Percentiles rank a stretch among this genome's conserved stretches.
Conservation (phyloP, 441 rosid genomes). For the Biscutella laevigata region DNA sequence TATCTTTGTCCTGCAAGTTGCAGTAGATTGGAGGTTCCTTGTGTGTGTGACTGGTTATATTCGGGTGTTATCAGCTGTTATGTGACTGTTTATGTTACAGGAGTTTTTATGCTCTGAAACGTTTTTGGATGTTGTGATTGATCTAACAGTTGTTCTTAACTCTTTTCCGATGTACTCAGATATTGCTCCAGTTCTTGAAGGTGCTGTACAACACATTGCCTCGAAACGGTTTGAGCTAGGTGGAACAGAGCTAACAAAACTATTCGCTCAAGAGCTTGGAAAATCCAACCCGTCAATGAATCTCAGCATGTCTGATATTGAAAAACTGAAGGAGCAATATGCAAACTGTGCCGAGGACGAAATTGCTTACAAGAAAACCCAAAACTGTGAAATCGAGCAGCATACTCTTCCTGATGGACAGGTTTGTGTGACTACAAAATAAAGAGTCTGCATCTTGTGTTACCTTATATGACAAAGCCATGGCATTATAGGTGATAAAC, state of each 20-base stretch:
- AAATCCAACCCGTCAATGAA: slow-evolving; percentile 64
- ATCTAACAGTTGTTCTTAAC: slow-evolving; percentile 8
- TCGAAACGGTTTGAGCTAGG: slow-evolving; percentile 90
- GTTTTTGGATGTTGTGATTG: background rate
- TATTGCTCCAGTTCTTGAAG: slow-evolving; percentile 96
- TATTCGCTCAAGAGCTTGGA: slow-evolving; percentile 67
- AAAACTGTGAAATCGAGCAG: slow-evolving; percentile 46
- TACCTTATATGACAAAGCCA: background rate
- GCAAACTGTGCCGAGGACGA: slow-evolving; percentile 82
- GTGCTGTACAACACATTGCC: slow-evolving; percentile 97
- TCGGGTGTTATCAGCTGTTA: slow-evolving; percentile 4
- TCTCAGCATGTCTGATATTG: slow-evolving; percentile 58
- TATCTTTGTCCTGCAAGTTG: background rate
- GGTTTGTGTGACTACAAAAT: slow-evolving; percentile 38
- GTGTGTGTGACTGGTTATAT: slow-evolving; percentile 1
- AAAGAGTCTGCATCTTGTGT: background rate
- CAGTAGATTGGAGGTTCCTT: background rate
- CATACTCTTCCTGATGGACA: slow-evolving; percentile 97
- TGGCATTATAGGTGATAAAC: slow-evolving; percentile 60
- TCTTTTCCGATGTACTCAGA: slow-evolving; percentile 50
- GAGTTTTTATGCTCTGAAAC: too few relatives aligned
- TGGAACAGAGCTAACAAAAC: slow-evolving; percentile 68
- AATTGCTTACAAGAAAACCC: slow-evolving; percentile 50
- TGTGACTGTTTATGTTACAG: too few relatives aligned
- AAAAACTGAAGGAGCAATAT: slow-evolving; percentile 67